Evolutionary conservation across 495 filamentous ascomycete genomes (phyloP).

Genomic region (Astrothelium macrocarpum): DNA sequence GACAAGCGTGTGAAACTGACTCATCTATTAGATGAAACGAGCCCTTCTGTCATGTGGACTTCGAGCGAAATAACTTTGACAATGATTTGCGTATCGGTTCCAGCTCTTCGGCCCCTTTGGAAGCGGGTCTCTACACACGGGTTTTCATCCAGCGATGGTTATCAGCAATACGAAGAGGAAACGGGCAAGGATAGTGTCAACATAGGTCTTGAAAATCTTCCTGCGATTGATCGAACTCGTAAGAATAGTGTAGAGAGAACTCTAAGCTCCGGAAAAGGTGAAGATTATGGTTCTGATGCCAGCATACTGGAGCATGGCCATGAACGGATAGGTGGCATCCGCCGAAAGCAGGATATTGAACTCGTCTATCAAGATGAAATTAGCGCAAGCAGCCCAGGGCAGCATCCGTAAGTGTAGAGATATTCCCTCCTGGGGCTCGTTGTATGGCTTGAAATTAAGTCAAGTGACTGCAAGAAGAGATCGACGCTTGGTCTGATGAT

Average conservation of each 20-base stretch:
- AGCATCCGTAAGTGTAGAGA: neutral
- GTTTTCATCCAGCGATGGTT: neutral
- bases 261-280: neutral
- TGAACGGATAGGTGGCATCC: neutral
- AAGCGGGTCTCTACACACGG: neutral
- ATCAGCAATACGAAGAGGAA: neutral
- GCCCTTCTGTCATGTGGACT: neutral
- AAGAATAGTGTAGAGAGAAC: neutral
- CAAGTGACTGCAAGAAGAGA: too few relatives aligned
- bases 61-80: neutral
- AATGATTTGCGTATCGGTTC: neutral
- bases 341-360: neutral
- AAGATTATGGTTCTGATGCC: neutral
- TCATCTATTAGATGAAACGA: neutral
- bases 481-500: too few relatives aligned
- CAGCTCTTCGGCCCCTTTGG: neutral
- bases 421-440: too few relatives aligned
- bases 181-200: neutral
- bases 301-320: neutral
- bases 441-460: too few relatives aligned
- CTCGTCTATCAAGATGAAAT: neutral
- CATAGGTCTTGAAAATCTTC: neutral
- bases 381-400: neutral
- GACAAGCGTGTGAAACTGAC: neutral
- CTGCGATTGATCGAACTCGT: neutral